A percentile compares a stretch with the other conserved stretches of the same genome.
Evolutionary conservation across 2,329 filamentous ascomycete species (phyloP).

Genomic region (Beauveria pseudobassiana): DNA sequence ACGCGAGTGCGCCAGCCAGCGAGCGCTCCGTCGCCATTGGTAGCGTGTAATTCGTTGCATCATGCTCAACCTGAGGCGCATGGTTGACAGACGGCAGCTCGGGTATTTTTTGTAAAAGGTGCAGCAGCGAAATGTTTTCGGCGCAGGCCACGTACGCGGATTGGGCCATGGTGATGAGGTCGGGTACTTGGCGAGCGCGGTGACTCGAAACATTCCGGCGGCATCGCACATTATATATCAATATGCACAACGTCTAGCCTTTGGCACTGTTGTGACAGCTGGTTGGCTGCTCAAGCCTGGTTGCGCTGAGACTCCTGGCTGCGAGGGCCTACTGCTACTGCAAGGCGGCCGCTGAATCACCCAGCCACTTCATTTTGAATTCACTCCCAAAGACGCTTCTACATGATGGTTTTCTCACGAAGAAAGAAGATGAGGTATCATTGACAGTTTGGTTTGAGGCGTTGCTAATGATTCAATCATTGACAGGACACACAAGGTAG

Average conservation of each 20-base stretch:
- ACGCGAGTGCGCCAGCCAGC: neutral
- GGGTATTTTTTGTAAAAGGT: neutral
- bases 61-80: fast-evolving
- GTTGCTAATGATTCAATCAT: too few relatives aligned
- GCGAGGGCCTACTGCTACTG: neutral
- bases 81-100: neutral
- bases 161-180: neutral
- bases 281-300: too few relatives aligned
- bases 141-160: neutral
- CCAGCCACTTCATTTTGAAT: neutral
- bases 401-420: too few relatives aligned
- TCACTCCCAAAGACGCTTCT: neutral
- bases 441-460: too few relatives aligned
- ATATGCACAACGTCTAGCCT: neutral
- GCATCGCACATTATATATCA: neutral
- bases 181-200: neutral
- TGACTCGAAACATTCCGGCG: neutral
- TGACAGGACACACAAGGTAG: too few relatives aligned
- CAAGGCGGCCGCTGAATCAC: neutral
- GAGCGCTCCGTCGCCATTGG: neutral
- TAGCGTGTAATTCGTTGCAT: neutral
- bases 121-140: neutral
- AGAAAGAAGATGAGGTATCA: neutral
- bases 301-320: neutral
- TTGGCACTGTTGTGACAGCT: neutral